Percentiles rank a stretch among this genome's conserved stretches.
phyloP scores from a whole-genome alignment of 2,329 filamentous ascomycete species.

The Colletotrichum liaoningense region DNA sequence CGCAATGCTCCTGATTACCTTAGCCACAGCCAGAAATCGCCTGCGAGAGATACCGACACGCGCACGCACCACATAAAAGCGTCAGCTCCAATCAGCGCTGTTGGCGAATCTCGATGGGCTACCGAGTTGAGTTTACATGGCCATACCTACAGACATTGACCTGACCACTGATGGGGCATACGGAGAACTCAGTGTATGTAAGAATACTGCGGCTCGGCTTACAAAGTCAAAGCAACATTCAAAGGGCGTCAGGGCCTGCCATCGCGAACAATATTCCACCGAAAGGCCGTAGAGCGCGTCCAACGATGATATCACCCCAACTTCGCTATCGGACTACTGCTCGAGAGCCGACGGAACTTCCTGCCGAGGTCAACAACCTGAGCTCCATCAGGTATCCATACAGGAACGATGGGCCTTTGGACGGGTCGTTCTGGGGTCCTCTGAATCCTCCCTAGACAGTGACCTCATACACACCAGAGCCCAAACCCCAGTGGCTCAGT shows the following conservation, averaged over 20 bases:
- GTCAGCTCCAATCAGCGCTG: background rate
- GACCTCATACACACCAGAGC: background rate
- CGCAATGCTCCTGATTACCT: slow-evolving; percentile 29
- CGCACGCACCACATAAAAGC: background rate
- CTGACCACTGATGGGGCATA: background rate
- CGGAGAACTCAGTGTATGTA: background rate
- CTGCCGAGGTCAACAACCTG: slow-evolving; percentile 21
- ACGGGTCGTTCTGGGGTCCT: slow-evolving; percentile 5
- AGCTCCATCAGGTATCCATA: slow-evolving; percentile 1
- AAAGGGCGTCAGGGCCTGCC: background rate
- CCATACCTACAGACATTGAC: background rate
- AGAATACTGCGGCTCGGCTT: background rate
- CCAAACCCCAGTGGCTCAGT: slow-evolving; percentile 4
- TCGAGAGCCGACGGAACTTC: slow-evolving; percentile 7
- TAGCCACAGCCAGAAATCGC: slow-evolving; percentile 10
- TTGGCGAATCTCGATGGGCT: slow-evolving; percentile 10
- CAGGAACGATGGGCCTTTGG: slow-evolving; percentile 3
- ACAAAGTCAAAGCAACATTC: background rate
- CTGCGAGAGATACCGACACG: slow-evolving; percentile 17
- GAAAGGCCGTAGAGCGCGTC: background rate
- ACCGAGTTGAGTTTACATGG: background rate
- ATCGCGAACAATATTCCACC: background rate
- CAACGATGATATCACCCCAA: slow-evolving; percentile 24
- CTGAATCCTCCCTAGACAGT: background rate
- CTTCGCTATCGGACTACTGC: slow-evolving; percentile 13